These are phyloP conservation scores for Sphagnurus paluster DNA, from an alignment of 1,284 basidiomycete species.

Conservation along the genomic window DNA sequence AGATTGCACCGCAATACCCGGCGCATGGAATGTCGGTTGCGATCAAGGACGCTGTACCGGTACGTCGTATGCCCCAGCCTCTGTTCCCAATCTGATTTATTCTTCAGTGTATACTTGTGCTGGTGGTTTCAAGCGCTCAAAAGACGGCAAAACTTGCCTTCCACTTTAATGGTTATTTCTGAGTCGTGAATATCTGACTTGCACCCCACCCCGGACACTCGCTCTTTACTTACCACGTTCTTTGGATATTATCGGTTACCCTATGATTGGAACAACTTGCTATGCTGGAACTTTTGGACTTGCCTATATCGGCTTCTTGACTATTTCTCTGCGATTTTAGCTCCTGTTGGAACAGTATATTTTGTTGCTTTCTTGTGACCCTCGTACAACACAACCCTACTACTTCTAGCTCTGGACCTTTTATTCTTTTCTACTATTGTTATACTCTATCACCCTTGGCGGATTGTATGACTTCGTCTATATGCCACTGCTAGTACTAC, in stretches of 20 bases:
- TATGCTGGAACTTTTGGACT: neutral
- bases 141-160: constrained; percentile 55
- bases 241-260: constrained; percentile 7
- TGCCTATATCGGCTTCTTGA: too few relatives aligned
- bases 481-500: too few relatives aligned
- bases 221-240: constrained; percentile 10
- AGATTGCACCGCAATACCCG: constrained; percentile 69
- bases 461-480: too few relatives aligned
- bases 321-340: too few relatives aligned
- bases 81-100: constrained; percentile 4
- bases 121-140: constrained; percentile 48
- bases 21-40: constrained; percentile 71
- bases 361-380: too few relatives aligned
- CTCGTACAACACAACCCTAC: too few relatives aligned
- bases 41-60: constrained; percentile 56
- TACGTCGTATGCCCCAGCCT: constrained; percentile 32
- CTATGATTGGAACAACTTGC: neutral
- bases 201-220: neutral
- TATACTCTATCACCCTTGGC: too few relatives aligned
- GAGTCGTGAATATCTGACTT: neutral
- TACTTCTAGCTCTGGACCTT: too few relatives aligned
- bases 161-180: constrained; percentile 34
- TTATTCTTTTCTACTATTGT: too few relatives aligned
- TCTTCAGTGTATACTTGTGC: constrained; percentile 59
- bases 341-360: too few relatives aligned